Percentiles rank a stretch among this genome's conserved stretches.
Evolutionary conservation across 1,139 yeast genomes (phyloP).

Genomic region (Diutina pseudorugosa): DNA sequence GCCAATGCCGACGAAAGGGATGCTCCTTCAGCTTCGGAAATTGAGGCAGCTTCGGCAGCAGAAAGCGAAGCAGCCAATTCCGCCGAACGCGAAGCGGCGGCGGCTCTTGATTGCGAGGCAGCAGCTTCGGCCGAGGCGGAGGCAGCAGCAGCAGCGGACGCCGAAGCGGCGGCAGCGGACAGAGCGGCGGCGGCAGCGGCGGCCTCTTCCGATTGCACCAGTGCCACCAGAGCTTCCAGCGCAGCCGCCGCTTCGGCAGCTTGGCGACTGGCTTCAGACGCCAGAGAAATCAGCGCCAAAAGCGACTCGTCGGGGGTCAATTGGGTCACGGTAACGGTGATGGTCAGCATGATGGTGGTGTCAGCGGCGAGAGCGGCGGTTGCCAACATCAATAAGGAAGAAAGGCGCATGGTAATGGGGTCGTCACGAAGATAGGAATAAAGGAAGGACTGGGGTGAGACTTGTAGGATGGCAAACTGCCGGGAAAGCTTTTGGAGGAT

Average conservation of each 20-base stretch:
- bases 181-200: background rate
- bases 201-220: background rate
- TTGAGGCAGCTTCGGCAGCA: background rate
- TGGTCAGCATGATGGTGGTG: background rate
- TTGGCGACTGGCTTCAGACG: background rate
- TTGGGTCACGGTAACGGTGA: conserved; percentile 3
- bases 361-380: background rate
- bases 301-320: conserved; percentile 1
- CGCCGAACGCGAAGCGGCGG: background rate
- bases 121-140: background rate
- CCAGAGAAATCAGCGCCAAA: conserved; percentile 2
- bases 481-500: background rate
- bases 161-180: background rate
- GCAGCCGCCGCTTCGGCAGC: conserved; percentile 1
- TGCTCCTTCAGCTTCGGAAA: background rate
- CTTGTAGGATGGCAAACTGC: background rate
- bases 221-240: background rate
- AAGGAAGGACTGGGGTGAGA: conserved; percentile 4
- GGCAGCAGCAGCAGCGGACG: background rate
- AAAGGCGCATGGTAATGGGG: background rate
- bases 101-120: background rate
- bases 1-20: background rate
- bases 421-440: background rate
- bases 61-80: background rate
- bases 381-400: background rate